These are phyloP conservation scores for Berberis thunbergii DNA, from an alignment of 164 flowering plant species.

Conservation along the genomic window DNA sequence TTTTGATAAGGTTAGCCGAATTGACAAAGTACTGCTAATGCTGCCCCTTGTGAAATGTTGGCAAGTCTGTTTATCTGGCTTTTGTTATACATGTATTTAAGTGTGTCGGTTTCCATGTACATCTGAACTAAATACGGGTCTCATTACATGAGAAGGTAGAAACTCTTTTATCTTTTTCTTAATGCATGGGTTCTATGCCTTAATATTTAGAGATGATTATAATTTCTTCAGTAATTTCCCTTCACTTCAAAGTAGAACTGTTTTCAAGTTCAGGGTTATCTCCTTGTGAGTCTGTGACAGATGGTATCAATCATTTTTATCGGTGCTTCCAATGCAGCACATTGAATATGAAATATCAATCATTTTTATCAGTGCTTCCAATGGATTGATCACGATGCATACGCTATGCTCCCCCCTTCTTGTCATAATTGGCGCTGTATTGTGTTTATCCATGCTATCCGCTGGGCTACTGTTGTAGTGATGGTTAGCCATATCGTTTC, in stretches of 20 bases:
- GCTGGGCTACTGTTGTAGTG: too few species aligned
- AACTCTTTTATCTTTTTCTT: neutral
- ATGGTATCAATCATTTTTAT: too few species aligned
- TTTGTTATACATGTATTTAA: neutral
- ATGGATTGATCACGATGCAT: too few species aligned
- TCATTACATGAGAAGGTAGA: slow-evolving; percentile 8
- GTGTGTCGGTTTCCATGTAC: slow-evolving; percentile 4
- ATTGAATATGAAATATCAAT: too few species aligned
- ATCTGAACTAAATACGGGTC: slow-evolving; percentile 4
- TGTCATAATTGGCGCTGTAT: too few species aligned
- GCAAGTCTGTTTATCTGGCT: neutral
- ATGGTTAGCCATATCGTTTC: too few species aligned
- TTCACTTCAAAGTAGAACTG: neutral
- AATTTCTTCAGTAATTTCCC: neutral
- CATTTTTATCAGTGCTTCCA: too few species aligned
- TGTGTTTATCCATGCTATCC: too few species aligned
- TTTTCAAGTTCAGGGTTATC: too few species aligned
- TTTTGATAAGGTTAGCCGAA: neutral
- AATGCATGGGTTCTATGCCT: neutral
- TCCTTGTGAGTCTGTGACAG: too few species aligned
- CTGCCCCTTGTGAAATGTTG: neutral
- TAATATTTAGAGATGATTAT: neutral
- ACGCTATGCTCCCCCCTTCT: too few species aligned
- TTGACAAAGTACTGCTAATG: neutral
- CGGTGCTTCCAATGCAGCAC: too few species aligned